A percentile compares a stretch with the other conserved stretches of the same genome.
Evolutionary conservation across 2,329 filamentous ascomycete species (phyloP).

Genomic region (Periconia macrospinosa): DNA sequence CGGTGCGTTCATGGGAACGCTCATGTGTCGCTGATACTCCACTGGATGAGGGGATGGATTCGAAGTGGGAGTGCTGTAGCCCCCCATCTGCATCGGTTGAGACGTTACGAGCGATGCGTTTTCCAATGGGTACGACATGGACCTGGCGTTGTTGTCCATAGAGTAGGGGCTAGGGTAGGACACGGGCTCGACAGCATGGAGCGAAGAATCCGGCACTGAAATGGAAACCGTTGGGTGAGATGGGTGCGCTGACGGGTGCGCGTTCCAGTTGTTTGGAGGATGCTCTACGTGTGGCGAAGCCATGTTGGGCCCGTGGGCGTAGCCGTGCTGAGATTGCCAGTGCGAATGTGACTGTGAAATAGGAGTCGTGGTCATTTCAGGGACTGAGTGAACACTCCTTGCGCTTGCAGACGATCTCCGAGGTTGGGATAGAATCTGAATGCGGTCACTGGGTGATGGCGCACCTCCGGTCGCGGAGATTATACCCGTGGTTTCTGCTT

Average conservation of each 20-base stretch:
- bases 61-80: conserved; percentile 41
- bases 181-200: conserved; percentile 34
- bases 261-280: conserved; percentile 35
- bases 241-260: conserved; percentile 34
- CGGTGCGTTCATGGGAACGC: conserved; percentile 36
- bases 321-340: conserved; percentile 37
- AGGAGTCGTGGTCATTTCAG: conserved; percentile 40
- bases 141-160: conserved; percentile 40
- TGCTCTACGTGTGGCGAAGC: conserved; percentile 41
- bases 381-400: conserved; percentile 41
- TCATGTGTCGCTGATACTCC: conserved; percentile 43
- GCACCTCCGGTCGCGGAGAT: conserved; percentile 32
- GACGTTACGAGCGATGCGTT: conserved; percentile 39
- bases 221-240: conserved; percentile 38
- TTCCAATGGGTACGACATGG: conserved; percentile 45
- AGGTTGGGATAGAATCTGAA: conserved; percentile 43
- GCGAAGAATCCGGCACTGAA: conserved; percentile 33
- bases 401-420: conserved; percentile 41
- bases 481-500: conserved; percentile 21
- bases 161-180: conserved; percentile 41
- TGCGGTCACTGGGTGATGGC: conserved; percentile 42
- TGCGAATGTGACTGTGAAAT: conserved; percentile 38
- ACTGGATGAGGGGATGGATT: conserved; percentile 40
- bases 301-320: conserved; percentile 26
- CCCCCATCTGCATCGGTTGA: conserved; percentile 41